Percentiles rank a stretch among this genome's conserved stretches.
phyloP scores from a whole-genome alignment of 257 asterid genomes.

The Solanum sejunctum region DNA sequence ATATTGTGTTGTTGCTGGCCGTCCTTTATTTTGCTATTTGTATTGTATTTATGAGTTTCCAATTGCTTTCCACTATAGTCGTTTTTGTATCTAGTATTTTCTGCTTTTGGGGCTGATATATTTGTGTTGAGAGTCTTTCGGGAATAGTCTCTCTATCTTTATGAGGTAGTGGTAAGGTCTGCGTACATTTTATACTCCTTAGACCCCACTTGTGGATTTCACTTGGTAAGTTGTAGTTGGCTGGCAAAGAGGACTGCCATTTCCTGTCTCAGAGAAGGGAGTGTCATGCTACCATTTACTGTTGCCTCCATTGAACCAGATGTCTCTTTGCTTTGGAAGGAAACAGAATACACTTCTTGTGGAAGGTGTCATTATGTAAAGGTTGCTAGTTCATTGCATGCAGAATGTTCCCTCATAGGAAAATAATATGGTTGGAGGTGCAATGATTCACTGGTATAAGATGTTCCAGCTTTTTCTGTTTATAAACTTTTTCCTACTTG shows the following conservation, averaged over 20 bases:
- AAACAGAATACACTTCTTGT: not conserved
- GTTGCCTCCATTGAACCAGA: not conserved
- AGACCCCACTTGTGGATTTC: too few relatives aligned
- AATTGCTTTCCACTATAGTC: too few relatives aligned
- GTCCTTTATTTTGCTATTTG: too few relatives aligned
- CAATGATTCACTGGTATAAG: not conserved
- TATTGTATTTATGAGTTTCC: too few relatives aligned
- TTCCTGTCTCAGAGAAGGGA: not conserved
- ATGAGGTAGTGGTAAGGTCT: too few relatives aligned
- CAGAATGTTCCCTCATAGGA: not conserved
- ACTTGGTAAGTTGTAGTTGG: too few relatives aligned
- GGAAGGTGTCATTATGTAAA: not conserved
- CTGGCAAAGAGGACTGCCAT: not conserved
- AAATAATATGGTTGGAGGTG: not conserved
- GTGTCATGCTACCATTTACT: not conserved
- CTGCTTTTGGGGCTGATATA: too few relatives aligned
- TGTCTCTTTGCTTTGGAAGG: not conserved
- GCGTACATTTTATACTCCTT: too few relatives aligned
- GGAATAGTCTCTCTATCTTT: too few relatives aligned
- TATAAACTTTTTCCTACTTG: not conserved
- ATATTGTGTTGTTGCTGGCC: too few relatives aligned
- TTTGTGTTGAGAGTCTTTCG: too few relatives aligned
- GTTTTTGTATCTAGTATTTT: too few relatives aligned
- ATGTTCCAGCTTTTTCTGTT: not conserved
- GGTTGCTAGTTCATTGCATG: not conserved